Evolutionary conservation across 1,284 basidiomycete genomes (phyloP), one percentile per base, ranked within the genome.

Genomic region (Phellopilus nigrolimitatus): DNA sequence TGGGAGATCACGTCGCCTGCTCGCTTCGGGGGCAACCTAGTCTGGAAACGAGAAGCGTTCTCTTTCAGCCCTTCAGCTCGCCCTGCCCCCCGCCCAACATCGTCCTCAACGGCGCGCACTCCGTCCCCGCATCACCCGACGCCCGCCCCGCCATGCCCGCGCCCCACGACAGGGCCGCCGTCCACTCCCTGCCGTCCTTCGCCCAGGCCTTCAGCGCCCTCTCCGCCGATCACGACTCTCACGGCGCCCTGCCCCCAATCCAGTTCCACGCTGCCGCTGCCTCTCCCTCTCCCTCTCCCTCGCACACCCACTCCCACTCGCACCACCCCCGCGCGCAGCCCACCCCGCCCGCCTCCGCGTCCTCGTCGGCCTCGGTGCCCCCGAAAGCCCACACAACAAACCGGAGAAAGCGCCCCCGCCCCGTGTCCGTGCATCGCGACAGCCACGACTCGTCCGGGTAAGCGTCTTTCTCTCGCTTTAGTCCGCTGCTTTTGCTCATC

Each of bases 141-240:
- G 6, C n/a, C 25, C 9, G 25, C 41, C 15, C 7, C 41, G n/a
- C 30, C 30, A 19, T 24, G 31, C 28, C 42, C 17, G 19, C 36
- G 28, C 17, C 43, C n/a, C 27, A 27, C 27, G 28, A 40, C 22
- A n/a, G 33, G n/a, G 19, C 37, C 13, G 33, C 51, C 34, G 51
- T 40, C 12, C 54, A 48, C 15, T 49, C 54, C 2, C 40, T 56
- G 10, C 54, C 54, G 15, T 53, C 50, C 12, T 56, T 56, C 31
- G 54, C 54, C n/a, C 54, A 56, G 50, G 51, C 54, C 3, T 56
- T 56, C 54, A 45, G 51, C 25, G 38, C 50, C 15, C 41, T 53
- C 42, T 37, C 34, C 10, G 8, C 34, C 2, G 40, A 41, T 21
- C 38, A 41, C 34, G 34, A 37, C 12, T 37, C 19, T 37, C n/a